Base-by-base conservation (phyloP, 2,329 filamentous ascomycete species). In the Scedosporium aurantiacum region DNA sequence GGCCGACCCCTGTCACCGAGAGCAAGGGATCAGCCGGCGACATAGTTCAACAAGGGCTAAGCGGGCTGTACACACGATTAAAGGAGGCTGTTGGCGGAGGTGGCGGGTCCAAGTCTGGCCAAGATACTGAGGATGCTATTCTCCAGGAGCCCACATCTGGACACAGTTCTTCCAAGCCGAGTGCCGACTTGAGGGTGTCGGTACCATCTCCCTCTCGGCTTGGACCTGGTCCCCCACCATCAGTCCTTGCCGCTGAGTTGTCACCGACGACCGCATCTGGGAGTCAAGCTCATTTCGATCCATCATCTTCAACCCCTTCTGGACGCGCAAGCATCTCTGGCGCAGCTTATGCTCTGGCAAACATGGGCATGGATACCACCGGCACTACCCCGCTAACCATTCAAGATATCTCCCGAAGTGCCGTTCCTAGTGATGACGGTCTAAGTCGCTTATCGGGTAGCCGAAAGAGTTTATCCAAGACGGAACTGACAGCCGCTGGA, bases 61-160 rank as follows among this genome's bases (percentile, higher is more conserved):
- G 89, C 69, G 91, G 93, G 0, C 77, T 97, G 43, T 97, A 97
- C 72, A 94, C 83, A 73, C 86, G 91, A 43, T 81, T 97, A 67
- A 86, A 87, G 70, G 90, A 90, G 62, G 91, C 87, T 0, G 90
- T 95, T n/a, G 88, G 87, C 16, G 89, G 80, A 14, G 82, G 80
- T 52, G 87, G 83, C 64, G 75, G 74, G 40, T 67, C 68, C 23
- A 75, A 73, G 63, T 54, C 68, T 59, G 58, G 73, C 59, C 64
- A 73, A 64, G 65, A 78, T 66, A 68, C 73, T 67, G 70, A 80
- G 67, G 72, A 81, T 68, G 65, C 72, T 67, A 72, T 78, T 69
- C 66, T 72, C 72, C 67, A 79, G 63, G 72, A 84, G 63, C 67
- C 68, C 47, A 65, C 67, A 1, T 76, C 77, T 2, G 76, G 74